Evolutionary conservation across 768 basidiomycete genomes (phyloP).

Genomic region (Gymnopilus dilepis): DNA sequence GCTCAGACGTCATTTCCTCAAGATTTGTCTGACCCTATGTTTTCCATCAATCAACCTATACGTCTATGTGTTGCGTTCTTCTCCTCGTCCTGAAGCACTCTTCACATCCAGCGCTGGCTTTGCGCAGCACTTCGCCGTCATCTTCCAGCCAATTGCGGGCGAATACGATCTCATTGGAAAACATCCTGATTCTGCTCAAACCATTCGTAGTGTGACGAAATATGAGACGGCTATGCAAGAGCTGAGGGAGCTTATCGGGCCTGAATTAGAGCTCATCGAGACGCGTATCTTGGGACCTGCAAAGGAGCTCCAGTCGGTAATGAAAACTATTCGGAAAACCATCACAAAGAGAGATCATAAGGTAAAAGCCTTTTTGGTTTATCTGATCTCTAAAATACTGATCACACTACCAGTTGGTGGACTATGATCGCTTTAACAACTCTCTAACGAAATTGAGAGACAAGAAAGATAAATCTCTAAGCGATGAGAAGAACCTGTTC

Average conservation of each 20-base stretch:
- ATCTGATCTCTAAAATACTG: not conserved
- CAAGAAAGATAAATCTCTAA: conserved; percentile 97
- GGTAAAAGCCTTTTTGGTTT: conserved; percentile 40
- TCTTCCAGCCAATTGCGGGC: conserved; percentile 70
- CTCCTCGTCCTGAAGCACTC: conserved; percentile 49
- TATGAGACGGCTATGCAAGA: conserved; percentile 84
- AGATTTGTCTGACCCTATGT: conserved; percentile 7
- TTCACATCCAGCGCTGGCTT: conserved; percentile 70
- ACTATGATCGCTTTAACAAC: conserved; percentile 97
- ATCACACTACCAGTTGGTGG: conserved; percentile 61
- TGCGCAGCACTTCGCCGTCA: conserved; percentile 61
- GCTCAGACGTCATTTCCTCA: not conserved
- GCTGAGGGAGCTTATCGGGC: conserved; percentile 74
- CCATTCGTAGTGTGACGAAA: conserved; percentile 75
- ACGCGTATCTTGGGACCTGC: conserved; percentile 82
- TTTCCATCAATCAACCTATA: not conserved
- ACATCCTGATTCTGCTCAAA: conserved; percentile 77
- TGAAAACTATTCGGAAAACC: conserved; percentile 91
- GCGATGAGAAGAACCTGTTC: conserved; percentile 96
- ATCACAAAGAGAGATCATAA: conserved; percentile 98
- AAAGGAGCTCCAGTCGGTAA: conserved; percentile 85
- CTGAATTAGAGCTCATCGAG: conserved; percentile 95
- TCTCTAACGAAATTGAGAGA: conserved; percentile 93
- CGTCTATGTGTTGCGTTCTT: not conserved
- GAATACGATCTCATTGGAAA: conserved; percentile 84